Evolutionary conservation across 176 grass and related monocot species (phyloP).

Genomic region (Poa pratensis): DNA sequence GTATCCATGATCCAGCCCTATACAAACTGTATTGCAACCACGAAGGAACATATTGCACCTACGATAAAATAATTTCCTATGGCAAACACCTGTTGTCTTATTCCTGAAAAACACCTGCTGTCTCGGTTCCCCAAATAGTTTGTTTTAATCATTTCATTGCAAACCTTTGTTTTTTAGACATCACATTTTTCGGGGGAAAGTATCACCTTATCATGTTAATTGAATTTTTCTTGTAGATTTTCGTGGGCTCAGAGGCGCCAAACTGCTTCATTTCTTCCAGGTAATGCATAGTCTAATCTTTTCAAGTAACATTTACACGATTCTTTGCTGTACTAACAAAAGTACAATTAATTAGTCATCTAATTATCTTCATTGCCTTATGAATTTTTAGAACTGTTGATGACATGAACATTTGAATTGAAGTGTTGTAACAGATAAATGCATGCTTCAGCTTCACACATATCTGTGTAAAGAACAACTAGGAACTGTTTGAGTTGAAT

Average conservation of each 20-base stretch:
- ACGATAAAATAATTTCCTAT: neutral
- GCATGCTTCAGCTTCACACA: neutral
- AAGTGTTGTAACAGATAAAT: neutral
- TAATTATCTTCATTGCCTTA: neutral
- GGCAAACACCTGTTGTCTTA: too few relatives aligned
- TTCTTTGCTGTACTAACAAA: neutral
- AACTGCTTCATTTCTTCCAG: slow-evolving; percentile 56
- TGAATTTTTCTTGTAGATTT: slow-evolving; percentile 46
- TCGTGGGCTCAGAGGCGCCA: slow-evolving; percentile 69
- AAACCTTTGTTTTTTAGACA: slow-evolving; percentile 6
- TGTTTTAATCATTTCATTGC: neutral
- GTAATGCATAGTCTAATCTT: slow-evolving; percentile 29
- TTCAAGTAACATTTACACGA: neutral
- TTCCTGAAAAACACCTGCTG: neutral
- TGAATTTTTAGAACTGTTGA: neutral
- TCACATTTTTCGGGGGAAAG: neutral
- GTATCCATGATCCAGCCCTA: slow-evolving; percentile 25
- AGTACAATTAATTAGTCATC: neutral
- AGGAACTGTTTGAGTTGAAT: neutral
- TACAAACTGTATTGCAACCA: neutral
- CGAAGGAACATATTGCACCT: neutral
- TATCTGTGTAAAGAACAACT: neutral
- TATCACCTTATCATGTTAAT: slow-evolving; percentile 2
- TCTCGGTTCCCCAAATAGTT: neutral
- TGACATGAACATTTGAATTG: neutral